Percentiles rank a stretch among this genome's conserved stretches.
phyloP scores from a whole-genome alignment of 2,329 filamentous ascomycete species.

The Rhytidhysteron rufulum region DNA sequence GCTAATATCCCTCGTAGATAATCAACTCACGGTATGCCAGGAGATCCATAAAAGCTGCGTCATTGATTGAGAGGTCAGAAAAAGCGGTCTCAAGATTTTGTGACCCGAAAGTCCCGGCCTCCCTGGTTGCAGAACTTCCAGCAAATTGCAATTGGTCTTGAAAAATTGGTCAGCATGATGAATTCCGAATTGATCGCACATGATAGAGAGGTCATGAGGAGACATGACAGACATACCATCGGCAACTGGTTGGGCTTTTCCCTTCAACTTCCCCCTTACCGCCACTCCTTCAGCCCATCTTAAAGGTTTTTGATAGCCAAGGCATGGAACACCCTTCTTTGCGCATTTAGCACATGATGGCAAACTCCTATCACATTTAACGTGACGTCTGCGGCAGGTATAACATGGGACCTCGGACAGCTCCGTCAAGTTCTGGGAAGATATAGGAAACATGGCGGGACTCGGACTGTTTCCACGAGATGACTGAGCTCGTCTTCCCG shows the following conservation, averaged over 20 bases:
- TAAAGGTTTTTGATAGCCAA: constrained; percentile 30
- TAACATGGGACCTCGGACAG: constrained; percentile 26
- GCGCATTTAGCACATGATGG: constrained; percentile 35
- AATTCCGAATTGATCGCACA: too few species aligned
- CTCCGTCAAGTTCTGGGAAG: constrained; percentile 9
- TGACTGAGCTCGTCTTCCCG: too few species aligned
- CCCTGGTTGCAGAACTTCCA: constrained; percentile 9
- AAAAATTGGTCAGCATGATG: too few species aligned
- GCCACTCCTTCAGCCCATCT: constrained; percentile 34
- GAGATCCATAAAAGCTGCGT: constrained; percentile 9
- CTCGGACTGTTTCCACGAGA: not conserved
- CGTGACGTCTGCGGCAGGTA: constrained; percentile 32
- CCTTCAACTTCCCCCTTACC: constrained; percentile 21
- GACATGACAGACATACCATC: constrained; percentile 15
- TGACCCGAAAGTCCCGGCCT: constrained; percentile 13
- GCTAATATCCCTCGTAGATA: not conserved
- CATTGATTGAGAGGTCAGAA: constrained; percentile 5
- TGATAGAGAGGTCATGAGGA: too few species aligned
- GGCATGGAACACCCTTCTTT: constrained; percentile 29
- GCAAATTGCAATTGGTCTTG: constrained; percentile 7
- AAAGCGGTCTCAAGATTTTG: constrained; percentile 4
- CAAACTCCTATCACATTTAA: constrained; percentile 33
- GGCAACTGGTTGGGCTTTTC: constrained; percentile 19
- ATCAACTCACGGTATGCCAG: constrained; percentile 17
- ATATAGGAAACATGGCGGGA: not conserved